phyloP scores from a whole-genome alignment of 768 basidiomycete genomes.

The Trametes punicea region DNA sequence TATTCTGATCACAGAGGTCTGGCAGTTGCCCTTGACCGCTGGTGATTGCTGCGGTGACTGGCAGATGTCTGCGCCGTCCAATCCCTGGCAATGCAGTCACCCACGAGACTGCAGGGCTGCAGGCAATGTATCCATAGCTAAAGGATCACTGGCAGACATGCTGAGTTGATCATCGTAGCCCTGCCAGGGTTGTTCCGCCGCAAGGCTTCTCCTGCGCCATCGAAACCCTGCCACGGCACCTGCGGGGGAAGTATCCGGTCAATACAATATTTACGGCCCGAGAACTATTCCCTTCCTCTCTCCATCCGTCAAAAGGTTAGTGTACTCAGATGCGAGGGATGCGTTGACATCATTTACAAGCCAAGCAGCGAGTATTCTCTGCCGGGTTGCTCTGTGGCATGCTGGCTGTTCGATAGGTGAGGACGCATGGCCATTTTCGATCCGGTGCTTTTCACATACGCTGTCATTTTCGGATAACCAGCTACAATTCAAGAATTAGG shows the following conservation, averaged over 20 bases:
- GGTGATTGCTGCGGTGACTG: slow-evolving; percentile 13
- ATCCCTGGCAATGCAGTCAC: background rate
- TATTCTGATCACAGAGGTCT: slow-evolving; percentile 12
- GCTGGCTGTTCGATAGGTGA: background rate
- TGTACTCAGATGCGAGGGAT: background rate
- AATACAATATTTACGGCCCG: slow-evolving; percentile 10
- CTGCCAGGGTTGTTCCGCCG: background rate
- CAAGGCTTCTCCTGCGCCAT: slow-evolving; percentile 3
- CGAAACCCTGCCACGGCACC: slow-evolving; percentile 3
- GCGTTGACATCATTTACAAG: background rate
- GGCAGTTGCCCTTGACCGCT: background rate
- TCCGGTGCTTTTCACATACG: background rate
- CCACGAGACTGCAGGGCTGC: background rate
- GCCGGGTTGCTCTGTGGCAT: background rate
- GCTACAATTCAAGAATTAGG: background rate
- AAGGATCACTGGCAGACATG: background rate
- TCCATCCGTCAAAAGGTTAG: background rate
- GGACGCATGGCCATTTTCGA: background rate
- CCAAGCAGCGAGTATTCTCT: background rate
- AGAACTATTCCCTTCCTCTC: too few relatives aligned
- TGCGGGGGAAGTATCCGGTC: slow-evolving; percentile 6
- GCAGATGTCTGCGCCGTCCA: slow-evolving; percentile 13
- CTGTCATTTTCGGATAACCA: slow-evolving; percentile 9
- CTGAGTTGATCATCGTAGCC: background rate
- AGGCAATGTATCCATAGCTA: background rate